phyloP scores from a whole-genome alignment of 305 asterid species.

The Fraxinus baroniana region DNA sequence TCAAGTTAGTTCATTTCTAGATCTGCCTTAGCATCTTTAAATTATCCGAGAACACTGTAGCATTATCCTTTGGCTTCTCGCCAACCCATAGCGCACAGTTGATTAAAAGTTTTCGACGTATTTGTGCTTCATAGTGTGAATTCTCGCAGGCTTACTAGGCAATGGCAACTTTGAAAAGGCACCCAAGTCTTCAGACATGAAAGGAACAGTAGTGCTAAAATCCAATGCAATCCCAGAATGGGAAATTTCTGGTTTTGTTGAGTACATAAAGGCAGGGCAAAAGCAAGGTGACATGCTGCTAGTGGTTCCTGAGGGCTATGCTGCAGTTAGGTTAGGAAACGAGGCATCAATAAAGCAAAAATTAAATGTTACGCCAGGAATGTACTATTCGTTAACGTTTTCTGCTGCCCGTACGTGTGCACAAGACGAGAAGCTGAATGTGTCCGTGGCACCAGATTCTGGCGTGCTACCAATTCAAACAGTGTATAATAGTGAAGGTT shows the following conservation, averaged over 20 bases:
- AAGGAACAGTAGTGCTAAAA: conserved; percentile 62
- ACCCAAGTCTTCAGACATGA: conserved; percentile 53
- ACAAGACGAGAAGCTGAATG: conserved; percentile 79
- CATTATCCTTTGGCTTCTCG: neutral
- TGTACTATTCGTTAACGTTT: conserved; percentile 80
- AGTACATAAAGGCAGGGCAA: conserved; percentile 92
- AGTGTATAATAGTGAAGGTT: conserved; percentile 80
- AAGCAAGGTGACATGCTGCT: conserved; percentile 95
- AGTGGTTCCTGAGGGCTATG: conserved; percentile 89
- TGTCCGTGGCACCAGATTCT: conserved; percentile 76
- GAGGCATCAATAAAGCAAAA: conserved; percentile 86
- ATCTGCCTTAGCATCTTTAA: neutral
- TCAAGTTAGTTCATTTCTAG: neutral
- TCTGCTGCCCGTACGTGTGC: conserved; percentile 96
- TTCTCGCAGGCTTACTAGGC: conserved; percentile 59
- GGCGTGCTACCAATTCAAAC: conserved; percentile 89
- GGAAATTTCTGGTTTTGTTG: conserved; percentile 74
- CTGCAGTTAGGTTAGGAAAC: conserved; percentile 85
- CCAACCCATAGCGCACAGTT: too few species aligned
- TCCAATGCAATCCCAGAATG: conserved; percentile 74
- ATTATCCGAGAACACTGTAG: neutral
- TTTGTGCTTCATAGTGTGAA: neutral
- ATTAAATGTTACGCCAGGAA: conserved; percentile 66
- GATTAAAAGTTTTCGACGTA: too few species aligned
- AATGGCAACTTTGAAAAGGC: conserved; percentile 85